phyloP scores from a whole-genome alignment of 2,329 filamentous ascomycete genomes.

The Aspergillus luchuensis region DNA sequence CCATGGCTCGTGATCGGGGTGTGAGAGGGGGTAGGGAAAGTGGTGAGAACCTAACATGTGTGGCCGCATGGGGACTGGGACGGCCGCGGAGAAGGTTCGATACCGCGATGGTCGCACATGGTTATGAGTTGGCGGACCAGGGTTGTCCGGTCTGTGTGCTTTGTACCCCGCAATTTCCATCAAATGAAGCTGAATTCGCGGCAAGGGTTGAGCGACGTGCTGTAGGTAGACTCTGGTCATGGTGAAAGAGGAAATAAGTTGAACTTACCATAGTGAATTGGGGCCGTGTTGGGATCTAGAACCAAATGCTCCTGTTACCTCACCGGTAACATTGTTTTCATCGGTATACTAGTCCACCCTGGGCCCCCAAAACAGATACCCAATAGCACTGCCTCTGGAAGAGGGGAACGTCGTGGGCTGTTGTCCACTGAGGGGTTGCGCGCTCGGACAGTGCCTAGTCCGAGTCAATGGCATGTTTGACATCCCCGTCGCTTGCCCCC shows the following conservation, averaged over 20 bases:
- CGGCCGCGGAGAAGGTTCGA: neutral
- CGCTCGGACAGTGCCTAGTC: constrained; percentile 5
- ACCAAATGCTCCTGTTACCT: neutral
- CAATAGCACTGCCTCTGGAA: neutral
- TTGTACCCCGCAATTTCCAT: constrained; percentile 6
- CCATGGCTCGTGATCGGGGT: neutral
- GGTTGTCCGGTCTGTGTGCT: neutral
- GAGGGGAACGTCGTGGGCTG: neutral
- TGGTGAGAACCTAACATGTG: neutral
- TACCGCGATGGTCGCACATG: constrained; percentile 1
- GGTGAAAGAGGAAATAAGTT: neutral
- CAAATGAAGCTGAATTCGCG: neutral
- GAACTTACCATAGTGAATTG: neutral
- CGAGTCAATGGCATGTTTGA: constrained; percentile 9
- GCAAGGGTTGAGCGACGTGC: neutral
- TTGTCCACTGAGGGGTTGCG: constrained; percentile 3
- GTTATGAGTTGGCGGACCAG: constrained; percentile 9
- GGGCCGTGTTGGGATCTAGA: neutral
- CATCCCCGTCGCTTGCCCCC: neutral
- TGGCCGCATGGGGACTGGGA: neutral
- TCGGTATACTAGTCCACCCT: neutral
- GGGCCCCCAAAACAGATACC: neutral
- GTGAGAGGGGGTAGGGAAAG: neutral
- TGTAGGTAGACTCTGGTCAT: too few relatives aligned
- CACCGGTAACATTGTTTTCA: neutral